Evolutionary conservation across 1,284 basidiomycete genomes (phyloP).

Genomic region (Ceratobasidium papillatum): DNA sequence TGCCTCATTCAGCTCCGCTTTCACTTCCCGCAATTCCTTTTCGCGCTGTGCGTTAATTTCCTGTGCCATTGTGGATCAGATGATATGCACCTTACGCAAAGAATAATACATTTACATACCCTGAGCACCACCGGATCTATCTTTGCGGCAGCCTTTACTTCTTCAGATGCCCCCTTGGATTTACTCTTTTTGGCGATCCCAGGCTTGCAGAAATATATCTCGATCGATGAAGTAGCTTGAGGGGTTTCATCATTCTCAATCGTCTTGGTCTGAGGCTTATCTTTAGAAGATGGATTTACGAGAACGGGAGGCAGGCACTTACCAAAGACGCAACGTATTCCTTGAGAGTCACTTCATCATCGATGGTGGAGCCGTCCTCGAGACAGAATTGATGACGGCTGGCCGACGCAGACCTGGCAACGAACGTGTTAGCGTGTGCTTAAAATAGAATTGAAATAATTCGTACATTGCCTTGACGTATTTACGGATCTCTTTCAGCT

Average conservation of each 20-base stretch:
- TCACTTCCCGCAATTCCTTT: not conserved
- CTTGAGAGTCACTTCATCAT: not conserved
- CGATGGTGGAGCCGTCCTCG: not conserved
- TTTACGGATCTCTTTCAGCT: not conserved
- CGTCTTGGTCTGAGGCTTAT: not conserved
- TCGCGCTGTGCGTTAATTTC: not conserved
- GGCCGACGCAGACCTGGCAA: not conserved
- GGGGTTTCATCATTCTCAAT: not conserved
- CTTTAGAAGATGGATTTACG: not conserved
- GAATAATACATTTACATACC: not conserved
- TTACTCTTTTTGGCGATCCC: not conserved
- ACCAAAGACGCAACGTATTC: constrained; percentile 8
- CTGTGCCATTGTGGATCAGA: not conserved
- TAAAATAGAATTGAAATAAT: not conserved
- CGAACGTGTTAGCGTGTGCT: not conserved
- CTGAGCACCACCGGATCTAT: not conserved
- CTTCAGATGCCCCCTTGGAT: not conserved
- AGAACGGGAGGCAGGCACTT: not conserved
- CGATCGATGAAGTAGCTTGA: not conserved
- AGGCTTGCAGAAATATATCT: constrained; percentile 8
- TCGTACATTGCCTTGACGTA: constrained; percentile 9
- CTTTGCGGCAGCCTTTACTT: not conserved
- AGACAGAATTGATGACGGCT: constrained; percentile 10
- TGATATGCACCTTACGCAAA: too few relatives aligned
- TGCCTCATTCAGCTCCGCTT: not conserved